Base-by-base conservation (phyloP, 1,284 basidiomycete species). In the Tylopilus sp. region DNA sequence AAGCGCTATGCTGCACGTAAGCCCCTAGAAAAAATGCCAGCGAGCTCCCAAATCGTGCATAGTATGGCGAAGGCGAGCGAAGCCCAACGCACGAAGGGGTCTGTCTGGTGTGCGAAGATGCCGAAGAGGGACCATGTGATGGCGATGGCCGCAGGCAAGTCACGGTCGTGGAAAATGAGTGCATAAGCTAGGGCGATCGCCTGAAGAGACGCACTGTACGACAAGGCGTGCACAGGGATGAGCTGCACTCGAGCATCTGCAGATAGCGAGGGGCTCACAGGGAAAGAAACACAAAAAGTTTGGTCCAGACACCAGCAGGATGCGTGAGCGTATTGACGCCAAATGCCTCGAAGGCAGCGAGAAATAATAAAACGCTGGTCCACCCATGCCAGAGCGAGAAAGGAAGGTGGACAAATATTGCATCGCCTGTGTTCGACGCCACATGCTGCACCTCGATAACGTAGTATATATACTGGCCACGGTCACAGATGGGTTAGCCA, bases 351-450 rank as follows among this genome's bases (percentile, higher is more conserved):
- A 97, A 97, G 4, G 81, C 86, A 40, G 90, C 87, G 53, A 97
- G 74, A 54, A 97, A 76, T 57, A 96, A 87, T 50, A 97, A 81
- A 44, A 97, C 87, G 42, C 92, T 93, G 13, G 91, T 92, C 88
- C 93, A 96, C 42, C 94, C 94, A 65, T 97, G 94, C 74, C 89
- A 97, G 48, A 95, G 81, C 9, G 90, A 93, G 78, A 95, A 94
- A 9, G 92, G 92, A 13, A 91, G 80, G 63, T 91, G 88, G 31
- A 91, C 72, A 55, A 89, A 89, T 54, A 91, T 67, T 68, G 95
- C 92, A 55, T 93, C 90, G 21, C 77, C 74, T 34, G 77, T 63
- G 55, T 65, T 79, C 61, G 84, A 74, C 42, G 89, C 71, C 45
- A 78, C 67, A 68, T 96, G 85, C 56, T 84, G 79, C 68, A 90